Percentiles rank a stretch among this genome's conserved stretches.
Evolutionary conservation across 805 yeast genomes (phyloP).

Genomic region (Allodekkera sacchari): DNA sequence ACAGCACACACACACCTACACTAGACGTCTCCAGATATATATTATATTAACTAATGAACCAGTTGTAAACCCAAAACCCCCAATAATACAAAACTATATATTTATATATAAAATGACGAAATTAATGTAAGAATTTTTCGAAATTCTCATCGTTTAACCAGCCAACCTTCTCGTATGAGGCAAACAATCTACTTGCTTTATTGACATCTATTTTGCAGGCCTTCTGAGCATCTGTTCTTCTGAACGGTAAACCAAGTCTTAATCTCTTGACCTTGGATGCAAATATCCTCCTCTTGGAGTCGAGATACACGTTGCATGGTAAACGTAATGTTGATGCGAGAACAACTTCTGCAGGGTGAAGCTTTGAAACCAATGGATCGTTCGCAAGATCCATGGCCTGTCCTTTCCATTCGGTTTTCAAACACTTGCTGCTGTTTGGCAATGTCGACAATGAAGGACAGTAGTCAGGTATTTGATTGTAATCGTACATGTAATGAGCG

Average conservation of each 20-base stretch:
- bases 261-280: conserved; percentile 79
- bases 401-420: conserved; percentile 96
- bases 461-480: conserved; percentile 71
- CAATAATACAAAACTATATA: no score
- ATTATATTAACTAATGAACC: no score
- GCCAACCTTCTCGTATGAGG: conserved; percentile 85
- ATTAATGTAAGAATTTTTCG: no score
- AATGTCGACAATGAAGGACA: conserved; percentile 64
- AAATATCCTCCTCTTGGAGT: conserved; percentile 76
- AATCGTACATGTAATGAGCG: conserved; percentile 47
- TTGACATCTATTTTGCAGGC: conserved; percentile 96
- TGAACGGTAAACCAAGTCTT: conserved; percentile 65
- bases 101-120: no score
- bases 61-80: no score
- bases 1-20: no score
- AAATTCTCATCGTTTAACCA: conserved; percentile 81
- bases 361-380: conserved; percentile 64
- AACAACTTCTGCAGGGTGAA: conserved; percentile 87
- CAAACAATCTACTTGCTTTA: conserved; percentile 85
- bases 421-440: conserved; percentile 62
- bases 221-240: conserved; percentile 97
- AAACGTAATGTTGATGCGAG: conserved; percentile 84
- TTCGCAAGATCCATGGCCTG: conserved; percentile 84
- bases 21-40: no score
- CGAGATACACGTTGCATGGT: conserved; percentile 77